Percentiles rank a stretch among this genome's conserved stretches.
Evolutionary conservation across 2,329 filamentous ascomycete species (phyloP).

Genomic region (Cladosporium velox): DNA sequence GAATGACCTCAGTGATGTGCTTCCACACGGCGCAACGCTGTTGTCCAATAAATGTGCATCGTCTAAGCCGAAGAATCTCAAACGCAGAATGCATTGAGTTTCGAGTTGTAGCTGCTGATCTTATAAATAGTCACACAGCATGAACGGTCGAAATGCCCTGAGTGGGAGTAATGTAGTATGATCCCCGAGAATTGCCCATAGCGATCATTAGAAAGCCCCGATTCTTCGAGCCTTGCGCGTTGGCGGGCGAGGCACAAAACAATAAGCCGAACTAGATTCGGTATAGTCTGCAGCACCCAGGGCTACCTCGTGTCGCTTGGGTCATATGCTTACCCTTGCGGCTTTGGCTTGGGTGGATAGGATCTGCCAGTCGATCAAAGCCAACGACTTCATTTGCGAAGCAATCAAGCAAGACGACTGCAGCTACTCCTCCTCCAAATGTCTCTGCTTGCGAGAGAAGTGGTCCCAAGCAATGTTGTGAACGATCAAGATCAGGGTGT

Average conservation of each 20-base stretch:
- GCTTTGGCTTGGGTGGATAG: background rate
- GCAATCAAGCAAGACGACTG: background rate
- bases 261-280: background rate
- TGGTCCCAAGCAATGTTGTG: background rate
- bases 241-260: background rate
- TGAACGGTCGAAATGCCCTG: background rate
- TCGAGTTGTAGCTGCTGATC: background rate
- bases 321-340: background rate
- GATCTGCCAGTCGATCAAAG: background rate
- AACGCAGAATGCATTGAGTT: background rate
- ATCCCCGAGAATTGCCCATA: background rate
- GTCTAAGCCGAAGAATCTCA: background rate
- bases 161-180: background rate
- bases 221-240: background rate
- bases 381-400: background rate
- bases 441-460: background rate
- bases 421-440: background rate
- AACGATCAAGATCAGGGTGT: conserved; percentile 4
- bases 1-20: background rate
- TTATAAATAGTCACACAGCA: background rate
- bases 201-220: too few species aligned
- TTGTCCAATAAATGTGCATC: background rate
- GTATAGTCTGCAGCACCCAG: background rate
- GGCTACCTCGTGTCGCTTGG: background rate
- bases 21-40: background rate